Percentiles rank a stretch among this genome's conserved stretches.
These are phyloP conservation scores for Neocatenulostroma microsporum DNA, from an alignment of 2,329 filamentous ascomycete genomes.

Conservation along the genomic window DNA sequence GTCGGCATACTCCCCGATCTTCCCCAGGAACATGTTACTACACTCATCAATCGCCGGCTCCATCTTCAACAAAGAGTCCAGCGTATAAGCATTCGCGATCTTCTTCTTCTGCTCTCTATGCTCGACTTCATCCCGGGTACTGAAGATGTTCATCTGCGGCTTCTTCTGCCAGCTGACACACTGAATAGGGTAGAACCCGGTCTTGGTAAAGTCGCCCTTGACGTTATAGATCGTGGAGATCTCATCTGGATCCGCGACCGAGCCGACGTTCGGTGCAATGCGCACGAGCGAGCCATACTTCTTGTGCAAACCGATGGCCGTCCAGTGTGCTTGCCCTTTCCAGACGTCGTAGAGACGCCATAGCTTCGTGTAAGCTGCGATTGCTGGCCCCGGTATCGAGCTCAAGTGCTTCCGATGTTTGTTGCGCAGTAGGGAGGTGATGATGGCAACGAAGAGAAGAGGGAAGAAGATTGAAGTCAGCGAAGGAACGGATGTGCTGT, in stretches of 20 bases:
- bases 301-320: conserved; percentile 3
- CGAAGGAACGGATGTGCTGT: background rate
- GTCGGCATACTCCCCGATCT: conserved; percentile 13
- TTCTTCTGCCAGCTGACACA: conserved; percentile 13
- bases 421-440: conserved; percentile 5
- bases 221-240: conserved; percentile 51
- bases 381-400: conserved; percentile 7
- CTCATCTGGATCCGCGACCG: conserved; percentile 59
- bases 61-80: conserved; percentile 18
- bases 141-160: conserved; percentile 26
- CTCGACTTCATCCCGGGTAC: conserved; percentile 33
- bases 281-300: conserved; percentile 61
- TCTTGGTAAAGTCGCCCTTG: conserved; percentile 12
- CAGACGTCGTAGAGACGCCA: conserved; percentile 10
- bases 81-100: conserved; percentile 17
- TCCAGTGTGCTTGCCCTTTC: conserved; percentile 7
- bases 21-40: conserved; percentile 14
- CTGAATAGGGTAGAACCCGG: conserved; percentile 24
- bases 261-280: conserved; percentile 67
- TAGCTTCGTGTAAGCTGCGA: conserved; percentile 9
- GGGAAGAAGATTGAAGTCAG: conserved; percentile 2
- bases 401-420: conserved; percentile 9
- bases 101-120: conserved; percentile 34
- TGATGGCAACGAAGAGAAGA: background rate
- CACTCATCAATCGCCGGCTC: conserved; percentile 22